Percentiles rank a stretch among this genome's conserved stretches.
phyloP scores from a whole-genome alignment of 2,329 filamentous ascomycete species.

The Dothideomycetes sp. region DNA sequence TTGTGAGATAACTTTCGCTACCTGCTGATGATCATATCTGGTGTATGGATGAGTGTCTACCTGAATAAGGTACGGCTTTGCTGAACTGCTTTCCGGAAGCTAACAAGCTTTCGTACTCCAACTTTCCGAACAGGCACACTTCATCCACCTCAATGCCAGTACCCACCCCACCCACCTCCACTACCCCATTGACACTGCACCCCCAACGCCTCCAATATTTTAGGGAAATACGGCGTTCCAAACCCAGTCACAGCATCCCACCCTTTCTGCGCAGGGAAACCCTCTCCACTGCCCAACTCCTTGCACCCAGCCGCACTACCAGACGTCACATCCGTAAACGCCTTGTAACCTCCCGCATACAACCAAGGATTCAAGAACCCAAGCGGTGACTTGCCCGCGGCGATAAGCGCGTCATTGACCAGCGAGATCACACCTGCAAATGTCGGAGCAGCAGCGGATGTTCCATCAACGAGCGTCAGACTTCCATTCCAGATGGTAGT shows the following conservation, averaged over 20 bases:
- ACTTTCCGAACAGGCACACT: too few species aligned
- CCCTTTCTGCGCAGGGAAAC: slow-evolving; percentile 18
- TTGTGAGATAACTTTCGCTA: too few species aligned
- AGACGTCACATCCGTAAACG: slow-evolving; percentile 38
- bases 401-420: slow-evolving; percentile 49
- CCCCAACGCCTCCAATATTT: too few species aligned
- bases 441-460: slow-evolving; percentile 43
- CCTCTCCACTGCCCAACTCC: slow-evolving; percentile 2
- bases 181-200: too few species aligned
- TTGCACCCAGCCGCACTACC: slow-evolving; percentile 23
- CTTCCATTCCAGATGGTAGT: slow-evolving; percentile 27
- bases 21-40: too few species aligned
- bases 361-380: slow-evolving; percentile 44
- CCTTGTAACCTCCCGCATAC: slow-evolving; percentile 39
- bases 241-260: slow-evolving; percentile 24
- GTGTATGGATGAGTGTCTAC: too few species aligned
- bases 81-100: too few species aligned
- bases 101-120: too few species aligned
- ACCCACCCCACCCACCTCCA: neutral
- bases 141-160: too few species aligned
- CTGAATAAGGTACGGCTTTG: too few species aligned
- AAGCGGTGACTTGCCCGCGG: slow-evolving; percentile 34
- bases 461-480: slow-evolving; percentile 33
- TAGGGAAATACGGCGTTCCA: slow-evolving; percentile 17
- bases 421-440: slow-evolving; percentile 47